These are phyloP conservation scores for Taxillus chinensis DNA, from an alignment of 164 flowering plant genomes.

Conservation along the genomic window DNA sequence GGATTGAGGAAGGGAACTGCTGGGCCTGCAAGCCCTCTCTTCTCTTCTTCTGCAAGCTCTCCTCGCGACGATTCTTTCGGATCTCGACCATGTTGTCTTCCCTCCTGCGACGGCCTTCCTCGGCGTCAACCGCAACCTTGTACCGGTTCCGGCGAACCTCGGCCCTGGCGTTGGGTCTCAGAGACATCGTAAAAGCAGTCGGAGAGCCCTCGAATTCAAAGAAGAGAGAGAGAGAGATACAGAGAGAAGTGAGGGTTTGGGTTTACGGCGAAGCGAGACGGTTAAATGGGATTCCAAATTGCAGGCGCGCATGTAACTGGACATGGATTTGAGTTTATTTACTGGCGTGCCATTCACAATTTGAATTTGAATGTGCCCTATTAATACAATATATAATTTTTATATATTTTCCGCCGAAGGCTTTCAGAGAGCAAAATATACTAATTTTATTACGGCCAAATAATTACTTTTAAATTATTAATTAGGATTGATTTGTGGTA, in stretches of 20 bases:
- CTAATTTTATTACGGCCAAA: too few species aligned
- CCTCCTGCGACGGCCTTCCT: constrained; percentile 52
- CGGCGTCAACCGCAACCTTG: constrained; percentile 66
- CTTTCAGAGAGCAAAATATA: too few species aligned
- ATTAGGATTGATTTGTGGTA: too few species aligned
- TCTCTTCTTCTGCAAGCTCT: constrained; percentile 55
- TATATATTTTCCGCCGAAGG: too few species aligned
- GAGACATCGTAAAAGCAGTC: constrained; percentile 26
- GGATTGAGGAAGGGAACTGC: constrained; percentile 21
- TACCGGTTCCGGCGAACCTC: constrained; percentile 55
- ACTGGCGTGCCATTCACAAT: constrained; percentile 9
- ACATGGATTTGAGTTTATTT: constrained; percentile 11
- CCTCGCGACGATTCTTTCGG: constrained; percentile 50
- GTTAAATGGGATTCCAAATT: background rate
- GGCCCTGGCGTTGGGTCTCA: constrained; percentile 43
- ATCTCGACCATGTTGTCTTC: constrained; percentile 66
- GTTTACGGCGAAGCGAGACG: constrained; percentile 1
- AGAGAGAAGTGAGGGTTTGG: constrained; percentile 1
- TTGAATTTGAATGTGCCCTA: constrained; percentile 15
- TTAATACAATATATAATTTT: too few species aligned
- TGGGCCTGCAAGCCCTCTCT: constrained; percentile 40
- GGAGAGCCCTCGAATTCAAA: background rate
- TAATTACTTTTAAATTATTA: too few species aligned
- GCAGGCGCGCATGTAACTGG: constrained; percentile 3
- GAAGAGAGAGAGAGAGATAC: constrained; percentile 7